Evolutionary conservation across 805 yeast species (phyloP).

Genomic region (Ogataea saltuana): DNA sequence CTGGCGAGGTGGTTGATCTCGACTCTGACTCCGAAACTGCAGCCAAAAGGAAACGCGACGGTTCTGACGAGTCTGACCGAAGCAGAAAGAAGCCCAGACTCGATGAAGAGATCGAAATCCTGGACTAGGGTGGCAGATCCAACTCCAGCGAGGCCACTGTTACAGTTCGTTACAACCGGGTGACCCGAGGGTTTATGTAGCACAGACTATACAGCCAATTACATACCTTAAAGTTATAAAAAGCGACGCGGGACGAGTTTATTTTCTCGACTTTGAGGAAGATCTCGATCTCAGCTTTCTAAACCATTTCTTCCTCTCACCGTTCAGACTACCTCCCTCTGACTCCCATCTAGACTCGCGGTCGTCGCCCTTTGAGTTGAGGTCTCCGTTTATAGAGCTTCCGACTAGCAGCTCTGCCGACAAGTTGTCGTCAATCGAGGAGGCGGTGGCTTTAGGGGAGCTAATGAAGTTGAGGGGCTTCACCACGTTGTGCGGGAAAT

Average conservation of each 20-base stretch:
- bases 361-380: constrained; percentile 23
- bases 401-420: constrained; percentile 4
- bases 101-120: constrained; percentile 8
- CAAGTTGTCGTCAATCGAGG: constrained; percentile 18
- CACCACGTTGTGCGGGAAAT: constrained; percentile 15
- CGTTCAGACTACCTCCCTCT: constrained; percentile 17
- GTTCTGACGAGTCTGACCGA: constrained; percentile 17
- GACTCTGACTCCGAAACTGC: constrained; percentile 18
- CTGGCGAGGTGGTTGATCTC: constrained; percentile 21
- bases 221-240: background rate
- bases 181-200: too few relatives aligned
- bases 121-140: constrained; percentile 3
- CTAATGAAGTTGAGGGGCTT: constrained; percentile 18
- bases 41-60: constrained; percentile 17
- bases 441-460: constrained; percentile 19
- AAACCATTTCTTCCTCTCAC: constrained; percentile 43
- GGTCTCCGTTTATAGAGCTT: constrained; percentile 11
- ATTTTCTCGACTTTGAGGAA: constrained; percentile 24
- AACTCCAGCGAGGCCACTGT: too few relatives aligned
- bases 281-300: constrained; percentile 41
- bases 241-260: too few relatives aligned
- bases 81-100: constrained; percentile 13
- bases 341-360: constrained; percentile 34
- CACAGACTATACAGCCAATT: background rate
- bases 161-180: too few relatives aligned